These are phyloP conservation scores for Tylopilus felleus DNA, from an alignment of 768 basidiomycete genomes.

Conservation along the genomic window DNA sequence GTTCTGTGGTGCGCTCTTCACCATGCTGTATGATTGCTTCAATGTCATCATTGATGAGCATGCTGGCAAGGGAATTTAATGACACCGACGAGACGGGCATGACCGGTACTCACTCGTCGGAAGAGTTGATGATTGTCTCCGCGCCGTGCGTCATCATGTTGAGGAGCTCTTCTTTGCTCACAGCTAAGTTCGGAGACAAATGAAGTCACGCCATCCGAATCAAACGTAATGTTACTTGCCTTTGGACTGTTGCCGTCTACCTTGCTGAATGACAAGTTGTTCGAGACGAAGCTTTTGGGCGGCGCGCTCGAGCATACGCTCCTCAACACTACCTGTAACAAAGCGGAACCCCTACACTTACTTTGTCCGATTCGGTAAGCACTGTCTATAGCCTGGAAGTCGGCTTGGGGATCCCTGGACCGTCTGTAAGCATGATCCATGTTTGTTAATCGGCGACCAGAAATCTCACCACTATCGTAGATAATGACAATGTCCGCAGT, in stretches of 20 bases:
- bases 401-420: conserved; percentile 93
- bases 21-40: conserved; percentile 90
- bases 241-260: conserved; percentile 78
- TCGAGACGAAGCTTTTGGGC: conserved; percentile 94
- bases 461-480: conserved; percentile 80
- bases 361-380: conserved; percentile 95
- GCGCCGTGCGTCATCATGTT: conserved; percentile 99
- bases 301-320: conserved; percentile 83
- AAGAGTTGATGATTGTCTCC: conserved; percentile 88
- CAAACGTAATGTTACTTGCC: conserved; percentile 37
- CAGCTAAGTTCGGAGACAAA: conserved; percentile 45
- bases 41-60: conserved; percentile 84
- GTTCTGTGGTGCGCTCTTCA: conserved; percentile 83
- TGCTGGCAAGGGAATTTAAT: conserved; percentile 36
- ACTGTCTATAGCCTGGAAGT: conserved; percentile 98
- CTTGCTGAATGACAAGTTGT: conserved; percentile 96
- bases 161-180: conserved; percentile 91
- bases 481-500: conserved; percentile 93
- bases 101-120: conserved; percentile 55
- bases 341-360: conserved; percentile 90
- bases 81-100: background rate
- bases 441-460: background rate
- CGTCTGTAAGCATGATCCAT: background rate
- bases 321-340: conserved; percentile 87
- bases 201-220: background rate